A percentile compares a stretch with the other conserved stretches of the same genome.
Evolutionary conservation across 2,329 filamentous ascomycete species (phyloP).

Genomic region (Alternaria solani): DNA sequence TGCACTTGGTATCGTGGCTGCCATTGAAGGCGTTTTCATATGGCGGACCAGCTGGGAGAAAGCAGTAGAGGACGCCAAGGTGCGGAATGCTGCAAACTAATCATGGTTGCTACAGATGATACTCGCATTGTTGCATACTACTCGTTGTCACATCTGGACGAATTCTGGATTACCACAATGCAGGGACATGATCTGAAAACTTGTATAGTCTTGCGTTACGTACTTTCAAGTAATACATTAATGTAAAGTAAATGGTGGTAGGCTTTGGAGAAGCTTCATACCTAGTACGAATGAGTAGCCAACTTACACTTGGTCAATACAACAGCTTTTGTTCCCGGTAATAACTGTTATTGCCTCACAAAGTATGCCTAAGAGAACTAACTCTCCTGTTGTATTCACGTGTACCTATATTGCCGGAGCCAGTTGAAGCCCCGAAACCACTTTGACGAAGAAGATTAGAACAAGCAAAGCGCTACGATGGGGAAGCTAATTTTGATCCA

Average conservation of each 20-base stretch:
- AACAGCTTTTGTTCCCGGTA: not conserved
- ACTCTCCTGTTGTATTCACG: not conserved
- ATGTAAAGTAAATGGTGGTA: not conserved
- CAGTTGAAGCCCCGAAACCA: not conserved
- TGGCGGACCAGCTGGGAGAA: slow-evolving; percentile 63
- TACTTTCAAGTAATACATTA: not conserved
- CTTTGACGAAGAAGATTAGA: not conserved
- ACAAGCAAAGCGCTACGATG: not conserved
- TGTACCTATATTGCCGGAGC: not conserved
- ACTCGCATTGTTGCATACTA: not conserved
- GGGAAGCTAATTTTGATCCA: not conserved
- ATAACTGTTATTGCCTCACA: not conserved
- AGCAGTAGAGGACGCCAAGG: slow-evolving; percentile 67
- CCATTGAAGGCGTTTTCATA: slow-evolving; percentile 66
- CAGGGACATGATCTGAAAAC: not conserved
- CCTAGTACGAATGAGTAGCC: not conserved
- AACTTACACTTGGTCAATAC: not conserved
- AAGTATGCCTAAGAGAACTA: not conserved
- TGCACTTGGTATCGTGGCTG: slow-evolving; percentile 69
- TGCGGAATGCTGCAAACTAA: slow-evolving; percentile 57
- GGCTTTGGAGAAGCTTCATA: not conserved
- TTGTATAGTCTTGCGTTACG: not conserved
- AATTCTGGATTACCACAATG: not conserved
- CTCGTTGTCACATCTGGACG: not conserved
- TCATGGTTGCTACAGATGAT: not conserved